These are phyloP conservation scores for Calycina marina DNA, from an alignment of 2,329 filamentous ascomycete species.

Conservation along the genomic window DNA sequence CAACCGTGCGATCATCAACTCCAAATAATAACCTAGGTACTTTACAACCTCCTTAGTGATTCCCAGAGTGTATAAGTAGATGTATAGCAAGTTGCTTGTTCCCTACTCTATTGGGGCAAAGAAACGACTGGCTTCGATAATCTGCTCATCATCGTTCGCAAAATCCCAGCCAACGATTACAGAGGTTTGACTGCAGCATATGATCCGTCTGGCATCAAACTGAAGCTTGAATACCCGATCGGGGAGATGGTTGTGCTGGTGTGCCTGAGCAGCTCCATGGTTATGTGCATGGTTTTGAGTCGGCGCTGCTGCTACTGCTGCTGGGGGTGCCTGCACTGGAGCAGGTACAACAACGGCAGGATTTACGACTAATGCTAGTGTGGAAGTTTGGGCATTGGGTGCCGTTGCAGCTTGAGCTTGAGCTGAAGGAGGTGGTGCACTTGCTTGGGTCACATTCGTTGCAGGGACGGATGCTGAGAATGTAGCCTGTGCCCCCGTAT, in stretches of 20 bases:
- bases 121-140: slow-evolving; percentile 64
- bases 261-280: slow-evolving; percentile 1
- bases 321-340: background rate
- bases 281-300: slow-evolving; percentile 1
- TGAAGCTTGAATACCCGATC: slow-evolving; percentile 83
- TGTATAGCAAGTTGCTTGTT: no score
- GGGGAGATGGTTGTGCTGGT: slow-evolving; percentile 11
- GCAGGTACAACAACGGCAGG: background rate
- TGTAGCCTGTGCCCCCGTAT: no score
- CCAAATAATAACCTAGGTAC: no score
- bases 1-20: no score
- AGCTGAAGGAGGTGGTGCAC: no score
- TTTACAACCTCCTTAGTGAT: no score
- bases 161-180: slow-evolving; percentile 98
- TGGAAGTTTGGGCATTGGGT: slow-evolving; percentile 6
- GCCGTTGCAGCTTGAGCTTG: background rate
- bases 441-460: no score
- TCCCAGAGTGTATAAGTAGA: no score
- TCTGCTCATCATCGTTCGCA: slow-evolving; percentile 68
- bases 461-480: no score
- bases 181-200: slow-evolving; percentile 85
- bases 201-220: slow-evolving; percentile 83
- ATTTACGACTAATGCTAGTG: background rate
- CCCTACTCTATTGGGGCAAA: slow-evolving; percentile 48
- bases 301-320: background rate